These are phyloP conservation scores for Pythium guiyangense DNA, from an alignment of 352 stramenopile species.

Conservation along the genomic window DNA sequence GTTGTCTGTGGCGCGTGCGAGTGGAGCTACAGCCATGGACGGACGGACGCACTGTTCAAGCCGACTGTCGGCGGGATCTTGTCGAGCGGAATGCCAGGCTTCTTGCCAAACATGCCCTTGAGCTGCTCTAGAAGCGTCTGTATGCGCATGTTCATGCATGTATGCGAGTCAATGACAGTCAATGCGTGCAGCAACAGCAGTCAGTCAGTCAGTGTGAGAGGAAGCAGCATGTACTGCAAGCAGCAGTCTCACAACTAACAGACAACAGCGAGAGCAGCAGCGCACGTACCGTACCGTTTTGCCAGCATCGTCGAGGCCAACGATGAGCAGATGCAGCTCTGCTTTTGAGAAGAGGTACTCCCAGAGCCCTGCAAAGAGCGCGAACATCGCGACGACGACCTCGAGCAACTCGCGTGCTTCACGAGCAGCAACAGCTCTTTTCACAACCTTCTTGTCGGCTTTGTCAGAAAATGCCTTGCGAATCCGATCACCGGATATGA, in stretches of 20 bases:
- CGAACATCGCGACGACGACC: constrained; percentile 67
- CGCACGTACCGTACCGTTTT: constrained; percentile 84
- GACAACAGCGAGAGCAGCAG: background rate
- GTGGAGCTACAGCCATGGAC: background rate
- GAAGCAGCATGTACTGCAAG: background rate
- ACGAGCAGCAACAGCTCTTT: too few species aligned
- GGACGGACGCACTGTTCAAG: constrained; percentile 69
- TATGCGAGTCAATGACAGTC: background rate
- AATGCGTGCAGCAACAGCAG: too few species aligned
- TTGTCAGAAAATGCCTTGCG: too few species aligned
- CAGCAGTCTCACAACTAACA: too few species aligned
- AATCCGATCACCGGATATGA: background rate
- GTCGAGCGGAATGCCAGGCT: constrained; percentile 83
- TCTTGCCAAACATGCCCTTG: constrained; percentile 89
- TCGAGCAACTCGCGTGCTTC: too few species aligned
- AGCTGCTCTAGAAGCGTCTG: constrained; percentile 89
- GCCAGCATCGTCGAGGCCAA: constrained; percentile 89
- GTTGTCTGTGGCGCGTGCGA: background rate
- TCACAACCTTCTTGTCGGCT: background rate
- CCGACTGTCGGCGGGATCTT: constrained; percentile 91
- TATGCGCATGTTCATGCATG: background rate
- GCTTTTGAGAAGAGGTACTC: constrained; percentile 83
- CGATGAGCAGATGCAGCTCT: constrained; percentile 90
- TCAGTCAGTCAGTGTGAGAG: background rate
- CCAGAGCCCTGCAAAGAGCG: constrained; percentile 77